phyloP scores from a whole-genome alignment of 169 alveolate species.

The Eimeria mitis region DNA sequence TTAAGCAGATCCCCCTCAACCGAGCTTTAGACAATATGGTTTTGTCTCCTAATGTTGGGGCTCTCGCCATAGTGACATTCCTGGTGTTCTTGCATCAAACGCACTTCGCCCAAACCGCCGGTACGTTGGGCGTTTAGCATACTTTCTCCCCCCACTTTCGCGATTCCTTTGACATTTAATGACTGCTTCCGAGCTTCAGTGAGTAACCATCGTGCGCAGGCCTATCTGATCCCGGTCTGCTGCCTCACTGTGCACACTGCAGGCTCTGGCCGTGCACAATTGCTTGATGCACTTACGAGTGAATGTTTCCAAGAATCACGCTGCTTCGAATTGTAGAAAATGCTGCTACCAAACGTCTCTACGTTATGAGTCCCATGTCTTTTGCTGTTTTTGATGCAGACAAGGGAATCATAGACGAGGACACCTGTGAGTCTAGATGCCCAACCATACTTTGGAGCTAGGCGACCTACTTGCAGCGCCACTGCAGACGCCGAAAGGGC shows the following conservation, averaged over 20 bases:
- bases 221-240: background rate
- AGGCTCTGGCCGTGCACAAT: background rate
- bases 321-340: background rate
- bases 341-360: background rate
- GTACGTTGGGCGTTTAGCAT: slow-evolving; percentile 7
- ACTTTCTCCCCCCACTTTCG: background rate
- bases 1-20: background rate
- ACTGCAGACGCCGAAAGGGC: background rate
- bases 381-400: background rate
- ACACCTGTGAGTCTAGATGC: background rate
- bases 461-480: background rate
- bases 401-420: background rate
- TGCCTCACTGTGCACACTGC: background rate
- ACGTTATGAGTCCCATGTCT: background rate
- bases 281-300: background rate
- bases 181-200: background rate
- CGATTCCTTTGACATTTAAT: background rate
- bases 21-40: background rate
- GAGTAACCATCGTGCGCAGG: background rate
- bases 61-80: slow-evolving; percentile 5
- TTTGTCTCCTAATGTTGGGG: background rate
- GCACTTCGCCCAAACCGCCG: slow-evolving; percentile 24
- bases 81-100: background rate
- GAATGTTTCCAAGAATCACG: background rate
- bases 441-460: background rate